These are phyloP conservation scores for Kondoa subrosea DNA, from an alignment of 768 basidiomycete genomes.

Conservation along the genomic window DNA sequence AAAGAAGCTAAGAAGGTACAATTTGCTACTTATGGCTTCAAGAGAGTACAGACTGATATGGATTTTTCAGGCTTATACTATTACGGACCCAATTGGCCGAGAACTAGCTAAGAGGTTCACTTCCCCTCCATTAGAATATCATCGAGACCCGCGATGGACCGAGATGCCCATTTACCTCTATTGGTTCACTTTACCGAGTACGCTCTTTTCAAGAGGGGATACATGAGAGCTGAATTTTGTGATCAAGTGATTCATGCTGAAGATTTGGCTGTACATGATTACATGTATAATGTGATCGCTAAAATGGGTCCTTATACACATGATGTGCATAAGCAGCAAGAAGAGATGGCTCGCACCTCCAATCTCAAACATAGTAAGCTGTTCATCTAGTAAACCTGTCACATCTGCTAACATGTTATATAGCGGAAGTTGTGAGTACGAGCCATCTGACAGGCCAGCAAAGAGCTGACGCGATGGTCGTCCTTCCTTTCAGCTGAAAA, in stretches of 20 bases:
- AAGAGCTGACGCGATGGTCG: too few relatives aligned
- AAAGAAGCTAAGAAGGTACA: slow-evolving; percentile 16
- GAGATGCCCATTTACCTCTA: neutral
- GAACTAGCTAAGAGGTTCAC: neutral
- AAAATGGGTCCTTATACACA: neutral
- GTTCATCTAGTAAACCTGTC: too few relatives aligned
- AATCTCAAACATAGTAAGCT: neutral
- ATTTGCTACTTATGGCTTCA: slow-evolving; percentile 9
- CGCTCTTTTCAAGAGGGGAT: neutral
- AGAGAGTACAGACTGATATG: too few relatives aligned
- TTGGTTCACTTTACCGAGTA: neutral
- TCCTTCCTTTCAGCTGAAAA: neutral
- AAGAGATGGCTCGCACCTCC: neutral
- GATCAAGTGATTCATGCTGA: neutral
- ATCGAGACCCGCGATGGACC: neutral
- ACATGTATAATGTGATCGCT: neutral
- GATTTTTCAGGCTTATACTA: neutral
- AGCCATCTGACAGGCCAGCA: too few relatives aligned
- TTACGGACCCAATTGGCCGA: neutral
- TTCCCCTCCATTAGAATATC: neutral
- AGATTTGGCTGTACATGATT: neutral
- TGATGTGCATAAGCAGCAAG: neutral
- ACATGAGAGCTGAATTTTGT: too few relatives aligned
- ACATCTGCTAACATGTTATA: too few relatives aligned
- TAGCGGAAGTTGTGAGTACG: too few relatives aligned